phyloP scores from a whole-genome alignment of 331 rosid genomes.

The Acacia concinna region DNA sequence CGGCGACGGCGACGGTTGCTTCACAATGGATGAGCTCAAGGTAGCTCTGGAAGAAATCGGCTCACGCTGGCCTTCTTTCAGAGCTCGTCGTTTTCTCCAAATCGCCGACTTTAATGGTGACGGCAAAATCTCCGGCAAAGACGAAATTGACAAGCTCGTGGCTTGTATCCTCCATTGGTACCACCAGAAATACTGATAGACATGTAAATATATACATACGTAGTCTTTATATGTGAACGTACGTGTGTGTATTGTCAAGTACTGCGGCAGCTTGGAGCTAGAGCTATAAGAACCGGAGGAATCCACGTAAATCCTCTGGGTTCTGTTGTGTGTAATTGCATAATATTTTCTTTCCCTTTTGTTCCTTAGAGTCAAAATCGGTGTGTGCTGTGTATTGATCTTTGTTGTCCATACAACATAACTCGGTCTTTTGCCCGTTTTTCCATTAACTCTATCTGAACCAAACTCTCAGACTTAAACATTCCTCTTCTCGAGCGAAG shows the following conservation, averaged over 20 bases:
- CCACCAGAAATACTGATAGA: background rate
- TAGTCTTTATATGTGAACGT: background rate
- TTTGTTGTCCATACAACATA: background rate
- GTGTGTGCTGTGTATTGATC: background rate
- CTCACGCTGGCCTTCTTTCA: background rate
- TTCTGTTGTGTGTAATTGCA: background rate
- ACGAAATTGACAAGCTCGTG: background rate
- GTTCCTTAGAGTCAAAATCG: too few relatives aligned
- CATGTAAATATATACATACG: too few relatives aligned
- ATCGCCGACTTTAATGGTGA: background rate
- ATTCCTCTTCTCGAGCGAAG: background rate
- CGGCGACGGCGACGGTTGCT: background rate
- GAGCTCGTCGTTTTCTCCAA: background rate
- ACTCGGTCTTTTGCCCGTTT: background rate
- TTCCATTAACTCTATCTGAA: background rate
- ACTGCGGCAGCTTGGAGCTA: background rate
- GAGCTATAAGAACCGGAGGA: background rate
- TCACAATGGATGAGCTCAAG: background rate
- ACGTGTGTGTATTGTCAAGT: background rate
- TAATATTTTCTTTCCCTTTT: background rate
- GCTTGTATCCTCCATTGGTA: background rate
- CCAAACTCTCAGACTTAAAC: background rate
- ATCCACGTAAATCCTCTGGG: background rate
- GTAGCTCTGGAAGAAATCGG: background rate
- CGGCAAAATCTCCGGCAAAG: background rate